A percentile compares a stretch with the other conserved stretches of the same genome.
These are phyloP conservation scores for Anacardium occidentale DNA, from an alignment of 345 rosid genomes.

Conservation along the genomic window DNA sequence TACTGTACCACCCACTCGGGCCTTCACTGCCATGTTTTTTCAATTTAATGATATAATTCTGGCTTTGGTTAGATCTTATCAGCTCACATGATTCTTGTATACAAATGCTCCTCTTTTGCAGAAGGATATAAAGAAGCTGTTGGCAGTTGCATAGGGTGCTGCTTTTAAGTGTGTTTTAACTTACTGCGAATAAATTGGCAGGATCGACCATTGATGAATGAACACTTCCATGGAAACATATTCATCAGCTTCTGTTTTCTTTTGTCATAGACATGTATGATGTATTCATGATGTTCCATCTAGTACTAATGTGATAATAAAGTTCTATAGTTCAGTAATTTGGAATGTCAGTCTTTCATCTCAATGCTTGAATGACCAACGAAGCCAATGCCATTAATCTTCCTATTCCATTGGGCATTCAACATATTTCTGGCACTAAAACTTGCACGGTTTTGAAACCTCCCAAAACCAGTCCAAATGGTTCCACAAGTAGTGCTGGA, in stretches of 20 bases:
- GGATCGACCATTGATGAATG: not conserved
- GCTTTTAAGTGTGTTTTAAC: not conserved
- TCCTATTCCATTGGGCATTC: not conserved
- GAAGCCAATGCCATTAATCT: too few species aligned
- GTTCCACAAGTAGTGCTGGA: too few species aligned
- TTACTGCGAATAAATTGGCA: not conserved
- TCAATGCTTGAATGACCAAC: too few species aligned
- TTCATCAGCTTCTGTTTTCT: not conserved
- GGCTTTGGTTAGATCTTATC: not conserved
- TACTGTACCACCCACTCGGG: not conserved
- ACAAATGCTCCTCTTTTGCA: constrained; percentile 31
- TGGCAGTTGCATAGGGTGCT: constrained; percentile 37
- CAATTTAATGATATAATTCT: not conserved
- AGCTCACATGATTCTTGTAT: not conserved
- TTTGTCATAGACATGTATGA: not conserved
- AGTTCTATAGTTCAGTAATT: not conserved
- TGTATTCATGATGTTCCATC: not conserved
- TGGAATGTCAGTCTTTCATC: not conserved
- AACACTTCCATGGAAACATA: not conserved
- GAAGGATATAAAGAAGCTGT: constrained; percentile 74
- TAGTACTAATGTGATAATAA: not conserved
- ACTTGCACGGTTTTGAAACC: too few species aligned
- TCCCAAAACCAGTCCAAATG: too few species aligned
- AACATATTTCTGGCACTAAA: not conserved
- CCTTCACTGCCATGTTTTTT: not conserved